Conservation (phyloP, 2,329 filamentous ascomycete genomes). For the Fusarium nanum region DNA sequence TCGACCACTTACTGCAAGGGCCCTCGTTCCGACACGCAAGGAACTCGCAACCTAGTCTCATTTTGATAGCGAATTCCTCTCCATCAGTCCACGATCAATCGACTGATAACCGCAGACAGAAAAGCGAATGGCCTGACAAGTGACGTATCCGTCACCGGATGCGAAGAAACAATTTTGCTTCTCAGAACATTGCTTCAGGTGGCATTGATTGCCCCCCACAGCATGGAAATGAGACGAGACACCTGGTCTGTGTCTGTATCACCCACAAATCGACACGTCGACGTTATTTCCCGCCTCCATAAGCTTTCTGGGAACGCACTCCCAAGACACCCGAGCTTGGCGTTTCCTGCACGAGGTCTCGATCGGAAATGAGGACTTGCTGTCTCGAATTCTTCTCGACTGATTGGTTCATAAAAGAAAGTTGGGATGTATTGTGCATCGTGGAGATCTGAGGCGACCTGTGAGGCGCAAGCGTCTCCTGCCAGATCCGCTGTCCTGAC, state of each 20-base stretch:
- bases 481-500: neutral
- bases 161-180: neutral
- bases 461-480: neutral
- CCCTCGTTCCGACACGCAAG: neutral
- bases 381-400: neutral
- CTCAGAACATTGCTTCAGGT: neutral
- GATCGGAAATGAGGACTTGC: neutral
- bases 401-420: neutral
- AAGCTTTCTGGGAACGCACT: neutral
- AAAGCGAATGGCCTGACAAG: neutral
- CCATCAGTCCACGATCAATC: neutral
- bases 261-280: neutral
- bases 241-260: neutral
- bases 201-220: neutral
- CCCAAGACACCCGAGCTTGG: neutral
- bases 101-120: neutral
- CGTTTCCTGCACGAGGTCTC: neutral
- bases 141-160: neutral
- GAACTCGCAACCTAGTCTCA: slow-evolving; percentile 21
- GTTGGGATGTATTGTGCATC: neutral
- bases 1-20: slow-evolving; percentile 21
- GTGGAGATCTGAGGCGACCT: neutral
- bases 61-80: slow-evolving; percentile 14
- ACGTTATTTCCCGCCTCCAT: neutral
- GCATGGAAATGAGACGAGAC: neutral